Base-by-base conservation (phyloP, 192 early-diverging fungal species). In the Backusella tarrabulga region DNA sequence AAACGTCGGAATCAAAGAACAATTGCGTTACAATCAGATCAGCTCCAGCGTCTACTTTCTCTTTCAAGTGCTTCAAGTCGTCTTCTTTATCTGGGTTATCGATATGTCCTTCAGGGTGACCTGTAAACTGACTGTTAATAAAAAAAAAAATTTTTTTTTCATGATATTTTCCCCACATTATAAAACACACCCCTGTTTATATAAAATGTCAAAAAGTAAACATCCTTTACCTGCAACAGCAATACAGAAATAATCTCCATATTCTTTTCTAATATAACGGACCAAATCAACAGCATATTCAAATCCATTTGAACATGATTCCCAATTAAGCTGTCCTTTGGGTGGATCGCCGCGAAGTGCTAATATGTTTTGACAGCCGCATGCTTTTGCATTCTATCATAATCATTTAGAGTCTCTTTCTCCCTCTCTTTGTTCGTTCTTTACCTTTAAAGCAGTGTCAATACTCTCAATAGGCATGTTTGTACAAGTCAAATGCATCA, bases 401-500 rank as follows among this genome's bases (percentile, higher is more conserved):
- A 2, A 44, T 4, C 42, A 83, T 3, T 21, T 17, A 41, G 26
- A 7, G 19, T 9, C 34, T 14, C 6, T 19, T n/a, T 26, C 15
- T 26, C 17, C 14, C 32, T 32, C 32, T 42, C 15, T 71, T 71
- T 19, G 34, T 42, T 14, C 23, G 3, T 26, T 21, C 7, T 23
- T 67, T 82, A 87, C 88, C 79, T 85, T 86, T 26, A 99, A 85
- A 2, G 96, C 98, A 38, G 74, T 77, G 75, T 98, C 97, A 46
- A 99, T 89, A 85, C 93, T 95, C 36, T 87, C 87, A 26, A 85
- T 84, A 67, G 95, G 95, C 96, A 98, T 99, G 81, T 99, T 99
- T 70, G 98, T 98, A 80, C 98, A 99, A 17, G 97, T 99, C 81
- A 99, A 86, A 81, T 99, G 98, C 97, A 98, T 97, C 76, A 90